These are phyloP conservation scores for Hordeum pubiflorum DNA, from an alignment of 202 grass and related monocot species.

Conservation along the genomic window DNA sequence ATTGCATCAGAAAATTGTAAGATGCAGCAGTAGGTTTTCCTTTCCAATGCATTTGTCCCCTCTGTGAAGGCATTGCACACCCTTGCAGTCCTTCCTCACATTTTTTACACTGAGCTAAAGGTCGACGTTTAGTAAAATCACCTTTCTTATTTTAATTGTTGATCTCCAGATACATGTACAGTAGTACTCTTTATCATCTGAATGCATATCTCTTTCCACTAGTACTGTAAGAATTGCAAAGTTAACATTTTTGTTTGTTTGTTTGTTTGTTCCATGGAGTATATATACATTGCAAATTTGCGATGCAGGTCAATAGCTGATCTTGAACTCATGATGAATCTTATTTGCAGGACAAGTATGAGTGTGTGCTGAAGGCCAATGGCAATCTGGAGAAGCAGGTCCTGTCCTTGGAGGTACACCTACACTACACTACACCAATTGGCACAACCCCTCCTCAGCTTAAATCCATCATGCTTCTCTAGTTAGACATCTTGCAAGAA, in stretches of 20 bases:
- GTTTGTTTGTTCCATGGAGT: too few relatives aligned
- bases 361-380: conserved; percentile 32
- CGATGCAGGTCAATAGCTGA: background rate
- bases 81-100: background rate
- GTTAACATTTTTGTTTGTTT: background rate
- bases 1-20: background rate
- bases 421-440: background rate
- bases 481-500: background rate
- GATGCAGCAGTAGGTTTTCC: background rate
- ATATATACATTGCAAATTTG: too few relatives aligned
- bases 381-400: conserved; percentile 41
- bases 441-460: background rate
- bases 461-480: background rate
- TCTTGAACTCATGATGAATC: background rate
- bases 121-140: background rate
- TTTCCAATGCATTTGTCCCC: background rate
- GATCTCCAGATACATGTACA: background rate
- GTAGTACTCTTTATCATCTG: background rate
- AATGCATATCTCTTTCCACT: background rate
- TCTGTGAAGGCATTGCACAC: background rate
- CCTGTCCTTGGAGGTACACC: conserved; percentile 34
- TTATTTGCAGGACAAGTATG: conserved; percentile 47
- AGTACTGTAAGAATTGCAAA: background rate
- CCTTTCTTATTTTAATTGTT: background rate
- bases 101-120: background rate